phyloP scores from a whole-genome alignment of 129 eudicot species.

The Cynara cardunculus region DNA sequence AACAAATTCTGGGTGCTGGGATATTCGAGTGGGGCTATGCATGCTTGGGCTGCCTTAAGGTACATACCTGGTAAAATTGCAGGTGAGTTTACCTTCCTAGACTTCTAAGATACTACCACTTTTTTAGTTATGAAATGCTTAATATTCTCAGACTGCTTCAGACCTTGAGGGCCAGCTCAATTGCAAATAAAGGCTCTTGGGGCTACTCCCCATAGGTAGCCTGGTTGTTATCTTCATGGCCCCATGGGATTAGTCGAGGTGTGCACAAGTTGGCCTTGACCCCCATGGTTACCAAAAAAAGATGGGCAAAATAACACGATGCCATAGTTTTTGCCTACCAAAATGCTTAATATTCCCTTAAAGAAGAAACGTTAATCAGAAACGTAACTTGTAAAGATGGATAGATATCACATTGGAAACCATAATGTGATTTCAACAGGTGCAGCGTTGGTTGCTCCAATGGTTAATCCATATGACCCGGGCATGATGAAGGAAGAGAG shows the following conservation, averaged over 20 bases:
- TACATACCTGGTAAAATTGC: conserved; percentile 71
- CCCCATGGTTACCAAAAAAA: background rate
- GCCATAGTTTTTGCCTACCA: too few species aligned
- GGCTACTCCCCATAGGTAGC: too few species aligned
- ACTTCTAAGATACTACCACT: background rate
- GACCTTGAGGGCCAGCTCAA: too few species aligned
- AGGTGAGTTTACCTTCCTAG: conserved; percentile 37
- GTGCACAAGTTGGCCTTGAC: too few species aligned
- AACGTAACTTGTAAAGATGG: background rate
- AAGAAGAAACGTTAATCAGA: too few species aligned
- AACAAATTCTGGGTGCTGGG: conserved; percentile 89
- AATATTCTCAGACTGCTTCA: too few species aligned
- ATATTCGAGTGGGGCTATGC: conserved; percentile 78
- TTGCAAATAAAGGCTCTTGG: too few species aligned
- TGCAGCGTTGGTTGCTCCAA: conserved; percentile 82
- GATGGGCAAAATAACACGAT: too few species aligned
- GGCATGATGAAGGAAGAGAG: conserved; percentile 76
- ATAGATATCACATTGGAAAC: background rate
- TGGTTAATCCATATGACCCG: conserved; percentile 84
- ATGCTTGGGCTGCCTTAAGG: conserved; percentile 83
- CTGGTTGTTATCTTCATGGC: background rate
- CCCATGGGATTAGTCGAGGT: background rate
- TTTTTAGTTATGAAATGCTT: too few species aligned
- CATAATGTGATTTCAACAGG: conserved; percentile 37
- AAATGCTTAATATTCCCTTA: too few species aligned